Base-by-base conservation (phyloP, 192 early-diverging fungal genomes). In the Lobosporangium transversale region DNA sequence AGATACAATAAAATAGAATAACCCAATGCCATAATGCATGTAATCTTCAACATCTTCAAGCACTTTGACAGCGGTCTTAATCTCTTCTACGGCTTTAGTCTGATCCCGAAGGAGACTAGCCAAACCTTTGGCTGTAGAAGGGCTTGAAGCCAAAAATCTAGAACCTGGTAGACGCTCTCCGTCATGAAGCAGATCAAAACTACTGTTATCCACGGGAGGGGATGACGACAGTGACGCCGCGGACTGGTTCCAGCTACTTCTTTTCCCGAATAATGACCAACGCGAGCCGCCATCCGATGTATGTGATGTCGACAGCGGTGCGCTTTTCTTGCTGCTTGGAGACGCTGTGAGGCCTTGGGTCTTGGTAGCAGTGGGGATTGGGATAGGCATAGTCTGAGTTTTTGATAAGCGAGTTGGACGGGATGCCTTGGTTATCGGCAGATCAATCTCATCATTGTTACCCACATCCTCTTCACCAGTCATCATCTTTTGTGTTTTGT, bases 1-100 rank as follows among this genome's bases (percentile, higher is more conserved):
- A 21, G 68, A 60, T 9, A 78, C 63, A 31, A 81, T 73, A 49
- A 81, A 81, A 49, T 78, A 78, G 53, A 81, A 78, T 11, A 81
- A 24, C 4, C 80, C 80, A 37, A 81, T 62, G 15, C 80, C 80
- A 36, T 78, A 81, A n/a, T 64, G 50, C 33, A 81, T 23, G 53
- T 67, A 81, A 32, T 81, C 80, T 18, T 81, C 73, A 31, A 78
- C 23, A 60, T 81, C 80, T 21, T 68, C 58, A 9, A 73, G 59
- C 11, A 81, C 62, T 20, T 52, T 55, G 58, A 76, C 65, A 0
- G 73, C 73, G 6, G 58, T 61, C 53, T 66, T 66, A 26, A 76
- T 54, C 1, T 76, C 73, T 7, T 81, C 74, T n/a, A 29, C 43
- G 36, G 61, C 70, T 32, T 71, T 80, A 35, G 55, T 50, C 36